Conservation (phyloP, 2,329 filamentous ascomycete genomes). For the Colletotrichum filicis region DNA sequence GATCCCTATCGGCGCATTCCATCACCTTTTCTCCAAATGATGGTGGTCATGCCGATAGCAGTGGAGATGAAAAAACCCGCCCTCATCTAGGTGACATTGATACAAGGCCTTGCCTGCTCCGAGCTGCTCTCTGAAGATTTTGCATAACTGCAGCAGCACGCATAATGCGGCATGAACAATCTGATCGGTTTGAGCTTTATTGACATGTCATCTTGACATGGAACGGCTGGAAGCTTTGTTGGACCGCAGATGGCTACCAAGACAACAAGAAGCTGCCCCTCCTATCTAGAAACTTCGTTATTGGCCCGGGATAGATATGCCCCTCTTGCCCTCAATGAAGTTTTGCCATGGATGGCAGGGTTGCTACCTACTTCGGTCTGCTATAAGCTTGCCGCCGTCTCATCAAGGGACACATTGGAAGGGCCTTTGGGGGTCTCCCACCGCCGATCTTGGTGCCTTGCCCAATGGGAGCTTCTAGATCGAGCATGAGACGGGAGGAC, state of each 20-base stretch:
- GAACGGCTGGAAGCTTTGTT: not conserved
- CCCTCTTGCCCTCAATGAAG: not conserved
- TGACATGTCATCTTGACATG: no score
- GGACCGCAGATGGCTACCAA: not conserved
- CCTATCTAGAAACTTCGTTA: not conserved
- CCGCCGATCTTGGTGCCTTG: constrained; percentile 27
- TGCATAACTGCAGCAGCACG: no score
- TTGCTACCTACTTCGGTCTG: not conserved
- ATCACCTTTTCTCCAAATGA: no score
- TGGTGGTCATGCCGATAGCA: no score
- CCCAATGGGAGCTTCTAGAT: not conserved
- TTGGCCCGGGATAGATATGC: not conserved
- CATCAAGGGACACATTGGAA: not conserved
- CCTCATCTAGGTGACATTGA: no score
- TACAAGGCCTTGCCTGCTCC: no score
- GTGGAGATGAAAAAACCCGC: no score
- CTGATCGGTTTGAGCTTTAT: no score
- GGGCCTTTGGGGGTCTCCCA: not conserved
- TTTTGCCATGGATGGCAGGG: not conserved
- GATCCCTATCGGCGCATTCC: no score
- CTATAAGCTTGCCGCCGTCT: constrained; percentile 11
- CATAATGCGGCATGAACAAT: no score
- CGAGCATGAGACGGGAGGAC: constrained; percentile 7
- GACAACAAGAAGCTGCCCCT: not conserved
- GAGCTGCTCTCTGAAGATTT: no score